phyloP scores from a whole-genome alignment of 1,139 yeast genomes.

The Hemisphaericaspora xylanilytica region DNA sequence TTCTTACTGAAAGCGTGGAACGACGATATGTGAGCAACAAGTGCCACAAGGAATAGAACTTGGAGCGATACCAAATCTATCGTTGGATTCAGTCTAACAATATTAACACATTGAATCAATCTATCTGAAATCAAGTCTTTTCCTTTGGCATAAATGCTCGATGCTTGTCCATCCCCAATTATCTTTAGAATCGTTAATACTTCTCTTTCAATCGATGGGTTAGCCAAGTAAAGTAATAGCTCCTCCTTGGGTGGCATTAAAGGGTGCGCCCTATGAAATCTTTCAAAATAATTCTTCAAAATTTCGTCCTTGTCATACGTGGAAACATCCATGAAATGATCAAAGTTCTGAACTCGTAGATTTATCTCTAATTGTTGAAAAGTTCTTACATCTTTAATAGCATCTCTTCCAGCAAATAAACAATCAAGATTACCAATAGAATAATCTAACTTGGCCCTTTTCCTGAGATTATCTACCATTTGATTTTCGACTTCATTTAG shows the following conservation, averaged over 20 bases:
- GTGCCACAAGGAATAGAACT: constrained; percentile 32
- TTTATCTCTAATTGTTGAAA: constrained; percentile 11
- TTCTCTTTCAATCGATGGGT: constrained; percentile 34
- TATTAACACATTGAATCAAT: constrained; percentile 31
- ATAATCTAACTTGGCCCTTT: constrained; percentile 14
- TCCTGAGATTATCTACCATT: constrained; percentile 12
- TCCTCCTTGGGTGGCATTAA: constrained; percentile 38
- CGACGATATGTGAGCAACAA: constrained; percentile 47
- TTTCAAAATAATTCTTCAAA: constrained; percentile 33
- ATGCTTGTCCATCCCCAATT: constrained; percentile 44
- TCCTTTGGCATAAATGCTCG: constrained; percentile 32
- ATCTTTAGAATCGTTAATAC: constrained; percentile 44
- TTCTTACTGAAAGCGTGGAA: constrained; percentile 41
- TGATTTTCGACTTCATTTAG: constrained; percentile 9
- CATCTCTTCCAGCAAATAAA: constrained; percentile 13
- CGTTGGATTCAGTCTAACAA: constrained; percentile 20
- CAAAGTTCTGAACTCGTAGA: constrained; percentile 8
- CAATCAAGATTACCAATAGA: constrained; percentile 15
- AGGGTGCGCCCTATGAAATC: constrained; percentile 45
- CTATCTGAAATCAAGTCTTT: constrained; percentile 31
- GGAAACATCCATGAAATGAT: constrained; percentile 11
- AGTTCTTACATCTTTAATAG: constrained; percentile 9
- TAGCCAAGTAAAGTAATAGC: constrained; percentile 26
- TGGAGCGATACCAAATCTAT: constrained; percentile 45
- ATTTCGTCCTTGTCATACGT: constrained; percentile 18